phyloP scores from a whole-genome alignment of 2,329 filamentous ascomycete genomes.

The Diplodia mutila region DNA sequence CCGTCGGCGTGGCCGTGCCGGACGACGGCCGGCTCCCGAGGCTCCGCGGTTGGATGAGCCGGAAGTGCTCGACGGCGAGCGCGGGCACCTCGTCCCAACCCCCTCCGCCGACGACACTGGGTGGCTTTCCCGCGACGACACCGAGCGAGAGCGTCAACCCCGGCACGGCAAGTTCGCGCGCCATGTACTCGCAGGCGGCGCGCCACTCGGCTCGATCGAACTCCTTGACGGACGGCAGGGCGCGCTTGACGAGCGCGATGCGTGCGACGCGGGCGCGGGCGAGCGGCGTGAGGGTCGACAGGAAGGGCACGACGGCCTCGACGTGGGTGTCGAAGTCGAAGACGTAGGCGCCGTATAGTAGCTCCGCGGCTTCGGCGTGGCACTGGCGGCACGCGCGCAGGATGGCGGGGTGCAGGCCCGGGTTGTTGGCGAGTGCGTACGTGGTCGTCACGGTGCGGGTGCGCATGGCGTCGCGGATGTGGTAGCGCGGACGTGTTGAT shows the following conservation, averaged over 20 bases:
- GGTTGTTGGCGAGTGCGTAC: slow-evolving; percentile 55
- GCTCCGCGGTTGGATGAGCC: slow-evolving; percentile 31
- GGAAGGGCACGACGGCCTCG: slow-evolving; percentile 64
- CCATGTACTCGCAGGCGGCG: slow-evolving; percentile 56
- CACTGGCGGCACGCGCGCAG: slow-evolving; percentile 53
- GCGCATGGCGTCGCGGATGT: slow-evolving; percentile 47
- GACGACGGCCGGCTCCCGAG: slow-evolving; percentile 36
- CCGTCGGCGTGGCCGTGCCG: slow-evolving; percentile 1
- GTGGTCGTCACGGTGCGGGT: slow-evolving; percentile 56
- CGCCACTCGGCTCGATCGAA: slow-evolving; percentile 62
- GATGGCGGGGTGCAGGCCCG: slow-evolving; percentile 47
- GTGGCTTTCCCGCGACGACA: slow-evolving; percentile 59
- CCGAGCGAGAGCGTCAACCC: slow-evolving; percentile 51
- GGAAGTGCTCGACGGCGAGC: slow-evolving; percentile 31
- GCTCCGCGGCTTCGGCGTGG: slow-evolving; percentile 59
- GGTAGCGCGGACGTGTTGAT: slow-evolving; percentile 46
- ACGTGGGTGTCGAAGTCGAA: slow-evolving; percentile 65
- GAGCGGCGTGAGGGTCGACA: slow-evolving; percentile 58
- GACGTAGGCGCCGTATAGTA: slow-evolving; percentile 60
- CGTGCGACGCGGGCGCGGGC: slow-evolving; percentile 54
- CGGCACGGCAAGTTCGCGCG: slow-evolving; percentile 39
- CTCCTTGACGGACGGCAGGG: slow-evolving; percentile 57
- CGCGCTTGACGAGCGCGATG: slow-evolving; percentile 60
- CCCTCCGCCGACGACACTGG: slow-evolving; percentile 24
- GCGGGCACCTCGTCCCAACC: slow-evolving; percentile 54